phyloP scores from a whole-genome alignment of 371 early-diverging fungal species.

The Mucor plumbeus region DNA sequence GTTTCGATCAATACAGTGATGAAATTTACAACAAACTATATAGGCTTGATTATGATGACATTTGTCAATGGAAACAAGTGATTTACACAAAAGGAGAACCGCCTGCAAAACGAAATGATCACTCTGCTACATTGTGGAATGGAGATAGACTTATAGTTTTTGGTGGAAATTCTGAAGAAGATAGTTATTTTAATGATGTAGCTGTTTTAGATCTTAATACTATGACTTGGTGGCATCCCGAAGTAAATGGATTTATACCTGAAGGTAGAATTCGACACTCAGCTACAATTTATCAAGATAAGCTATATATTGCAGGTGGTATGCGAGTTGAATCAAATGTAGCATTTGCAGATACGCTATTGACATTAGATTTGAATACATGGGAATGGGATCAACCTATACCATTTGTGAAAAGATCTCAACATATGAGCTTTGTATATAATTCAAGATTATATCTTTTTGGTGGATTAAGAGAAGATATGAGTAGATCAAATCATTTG shows the following conservation, averaged over 20 bases:
- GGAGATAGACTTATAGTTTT: conserved; percentile 70
- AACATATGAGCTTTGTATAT: conserved; percentile 66
- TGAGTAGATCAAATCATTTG: conserved; percentile 66
- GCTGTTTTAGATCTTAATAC: conserved; percentile 61
- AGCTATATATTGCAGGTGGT: conserved; percentile 72
- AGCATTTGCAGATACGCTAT: conserved; percentile 54
- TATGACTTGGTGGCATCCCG: conserved; percentile 70
- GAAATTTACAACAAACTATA: conserved; percentile 73
- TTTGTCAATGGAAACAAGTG: conserved; percentile 61
- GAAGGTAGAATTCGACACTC: conserved; percentile 68
- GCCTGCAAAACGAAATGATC: conserved; percentile 71
- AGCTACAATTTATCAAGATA: conserved; percentile 68
- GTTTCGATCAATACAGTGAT: conserved; percentile 73
- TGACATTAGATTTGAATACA: conserved; percentile 63
- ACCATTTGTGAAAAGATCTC: conserved; percentile 61
- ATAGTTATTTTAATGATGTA: conserved; percentile 66
- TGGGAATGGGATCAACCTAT: conserved; percentile 70
- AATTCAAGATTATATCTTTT: conserved; percentile 65
- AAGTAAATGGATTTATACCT: conserved; percentile 55
- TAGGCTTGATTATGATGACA: conserved; percentile 46
- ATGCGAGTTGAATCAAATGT: conserved; percentile 8
- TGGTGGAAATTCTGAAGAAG: conserved; percentile 73
- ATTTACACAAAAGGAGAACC: conserved; percentile 65
- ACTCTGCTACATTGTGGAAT: conserved; percentile 67
- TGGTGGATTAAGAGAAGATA: conserved; percentile 68